phyloP scores from a whole-genome alignment of 306 rosid species.

The Vigna unguiculata region DNA sequence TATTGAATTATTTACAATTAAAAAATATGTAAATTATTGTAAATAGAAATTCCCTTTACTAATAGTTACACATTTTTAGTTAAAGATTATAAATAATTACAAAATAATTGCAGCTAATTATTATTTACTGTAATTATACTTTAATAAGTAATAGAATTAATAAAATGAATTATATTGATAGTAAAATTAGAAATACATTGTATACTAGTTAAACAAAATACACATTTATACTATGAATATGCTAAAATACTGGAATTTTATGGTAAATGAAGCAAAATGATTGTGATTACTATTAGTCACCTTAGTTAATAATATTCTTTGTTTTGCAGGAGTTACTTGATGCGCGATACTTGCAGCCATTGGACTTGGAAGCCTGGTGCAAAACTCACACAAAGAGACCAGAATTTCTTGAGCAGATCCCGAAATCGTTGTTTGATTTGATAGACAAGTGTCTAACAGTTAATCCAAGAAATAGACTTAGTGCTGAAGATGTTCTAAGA shows the following conservation, averaged over 20 bases:
- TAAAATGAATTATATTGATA: too few species aligned
- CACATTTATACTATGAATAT: too few species aligned
- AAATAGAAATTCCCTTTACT: too few species aligned
- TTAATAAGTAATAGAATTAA: too few species aligned
- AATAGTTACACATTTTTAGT: too few species aligned
- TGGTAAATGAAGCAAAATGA: conserved; percentile 13
- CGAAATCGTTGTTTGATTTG: conserved; percentile 64
- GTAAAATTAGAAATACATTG: too few species aligned
- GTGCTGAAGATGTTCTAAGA: conserved; percentile 68
- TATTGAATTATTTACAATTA: too few species aligned
- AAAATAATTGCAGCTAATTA: too few species aligned
- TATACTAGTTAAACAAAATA: too few species aligned
- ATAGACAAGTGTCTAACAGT: conserved; percentile 70
- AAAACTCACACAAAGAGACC: conserved; percentile 59
- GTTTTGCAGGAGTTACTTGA: conserved; percentile 63
- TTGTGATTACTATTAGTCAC: not conserved
- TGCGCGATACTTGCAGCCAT: conserved; percentile 53
- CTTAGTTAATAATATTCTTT: not conserved
- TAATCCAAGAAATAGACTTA: conserved; percentile 69
- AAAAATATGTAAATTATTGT: too few species aligned
- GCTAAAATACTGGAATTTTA: not conserved
- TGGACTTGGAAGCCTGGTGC: conserved; percentile 65
- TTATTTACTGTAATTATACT: too few species aligned
- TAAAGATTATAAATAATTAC: too few species aligned
- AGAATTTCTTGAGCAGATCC: conserved; percentile 57